These are phyloP conservation scores for Penicillium lagena DNA, from an alignment of 495 filamentous ascomycete genomes.

Conservation along the genomic window DNA sequence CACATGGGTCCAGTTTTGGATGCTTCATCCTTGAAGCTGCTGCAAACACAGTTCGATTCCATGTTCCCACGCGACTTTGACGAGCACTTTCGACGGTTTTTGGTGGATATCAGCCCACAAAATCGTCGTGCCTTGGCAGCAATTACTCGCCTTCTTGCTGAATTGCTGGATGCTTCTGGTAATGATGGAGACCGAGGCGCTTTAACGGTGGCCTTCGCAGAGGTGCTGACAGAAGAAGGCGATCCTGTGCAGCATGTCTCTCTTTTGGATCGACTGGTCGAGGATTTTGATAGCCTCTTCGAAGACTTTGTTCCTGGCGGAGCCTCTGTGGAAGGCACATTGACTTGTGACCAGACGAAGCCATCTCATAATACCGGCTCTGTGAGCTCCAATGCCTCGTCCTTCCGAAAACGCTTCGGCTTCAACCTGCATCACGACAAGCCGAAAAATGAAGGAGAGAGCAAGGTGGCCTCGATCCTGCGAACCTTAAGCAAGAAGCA, in stretches of 20 bases:
- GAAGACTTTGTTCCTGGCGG: constrained; percentile 55
- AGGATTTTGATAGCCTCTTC: constrained; percentile 86
- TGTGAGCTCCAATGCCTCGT: constrained; percentile 69
- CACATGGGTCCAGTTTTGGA: constrained; percentile 80
- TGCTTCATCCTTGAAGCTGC: constrained; percentile 51
- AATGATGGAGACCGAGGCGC: constrained; percentile 91
- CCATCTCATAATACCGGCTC: constrained; percentile 49
- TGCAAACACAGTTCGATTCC: constrained; percentile 71
- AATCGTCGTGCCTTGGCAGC: constrained; percentile 83
- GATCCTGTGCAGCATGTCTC: constrained; percentile 81
- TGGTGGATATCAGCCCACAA: constrained; percentile 80
- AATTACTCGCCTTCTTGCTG: constrained; percentile 77
- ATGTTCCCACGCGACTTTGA: constrained; percentile 74
- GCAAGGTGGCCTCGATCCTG: constrained; percentile 71
- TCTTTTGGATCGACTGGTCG: constrained; percentile 83
- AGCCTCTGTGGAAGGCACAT: constrained; percentile 31
- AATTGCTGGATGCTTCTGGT: constrained; percentile 87
- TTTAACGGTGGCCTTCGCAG: constrained; percentile 84
- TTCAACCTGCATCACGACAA: constrained; percentile 72
- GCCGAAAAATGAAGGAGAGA: constrained; percentile 60
- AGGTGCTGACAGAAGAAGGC: constrained; percentile 72
- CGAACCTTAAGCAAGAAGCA: constrained; percentile 84
- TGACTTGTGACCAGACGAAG: constrained; percentile 43
- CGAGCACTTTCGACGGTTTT: constrained; percentile 69
- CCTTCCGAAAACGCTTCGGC: constrained; percentile 75